Evolutionary conservation across 2,329 filamentous ascomycete species (phyloP), one percentile per base, ranked within the genome.

Genomic region (Phialophora expanda): DNA sequence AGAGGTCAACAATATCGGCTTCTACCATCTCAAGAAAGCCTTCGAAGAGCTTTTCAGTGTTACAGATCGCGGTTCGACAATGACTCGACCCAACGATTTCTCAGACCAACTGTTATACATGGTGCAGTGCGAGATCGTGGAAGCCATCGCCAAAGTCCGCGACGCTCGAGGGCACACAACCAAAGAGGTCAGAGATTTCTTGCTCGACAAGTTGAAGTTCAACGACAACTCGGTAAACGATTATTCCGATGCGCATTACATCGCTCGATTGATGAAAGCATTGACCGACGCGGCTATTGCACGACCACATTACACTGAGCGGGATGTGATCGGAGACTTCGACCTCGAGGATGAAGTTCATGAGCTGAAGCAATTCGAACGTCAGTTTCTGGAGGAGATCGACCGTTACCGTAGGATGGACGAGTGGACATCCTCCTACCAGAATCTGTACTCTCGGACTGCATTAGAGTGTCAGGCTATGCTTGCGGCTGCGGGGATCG

Each of bases 221-320:
- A 99, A 99, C 75, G 93, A 99, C 78, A 99, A 99, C 75, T 89
- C 90, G 2, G 90, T 91, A 66, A 99, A 99, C 73, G 79, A 89
- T 57, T 96, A 87, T 74, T 97, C 93, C 4, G 96, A 99, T 74
- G 90, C 93, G 68, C 89, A 91, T 73, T 99, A 97, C 75, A 87
- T 99, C 61, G 88, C 92, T 7, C 90, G 85, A 24, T 83, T 99
- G 26, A 90, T 99, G 81, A 80, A 77, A 44, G 86, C 86, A 46
- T 76, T 90, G 4, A 83, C 85, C 5, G 81, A 86, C 67, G 83
- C 85, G 9, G 77, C 89, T 62, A 78, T 84, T 1, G 79, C 79
- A 1, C 75, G 75, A 66, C 71, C 72, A n/a, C 76, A 80, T 73
- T 74, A 41, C 74, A 55, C 50, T 34, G 73, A 76, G 4, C 76